Evolutionary conservation across 23 red algal genomes (phyloP), one percentile per base, ranked within the genome.

Genomic region (Chondrus crispus): DNA sequence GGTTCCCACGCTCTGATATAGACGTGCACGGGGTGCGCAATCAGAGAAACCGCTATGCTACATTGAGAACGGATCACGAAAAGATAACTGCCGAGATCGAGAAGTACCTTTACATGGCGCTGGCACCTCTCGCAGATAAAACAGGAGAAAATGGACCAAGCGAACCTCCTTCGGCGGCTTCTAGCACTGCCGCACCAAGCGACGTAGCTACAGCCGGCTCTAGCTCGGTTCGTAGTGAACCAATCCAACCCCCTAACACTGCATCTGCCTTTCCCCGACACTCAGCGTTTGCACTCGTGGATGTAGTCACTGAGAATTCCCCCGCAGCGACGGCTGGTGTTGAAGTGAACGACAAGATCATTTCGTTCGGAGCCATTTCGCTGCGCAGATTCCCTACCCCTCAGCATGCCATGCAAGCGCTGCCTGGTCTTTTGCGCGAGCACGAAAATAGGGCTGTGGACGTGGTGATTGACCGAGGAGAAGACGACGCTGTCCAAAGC

Each of bases 1-100:
- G 95, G 46, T 98, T 91, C 51, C 95, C 95, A 5, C 95, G 95
- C 55, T 40, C 81, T 7, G 95, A 98, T 68, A 82, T 93, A 73
- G 95, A 98, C 74, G 84, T 98, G 10, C 44, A 87, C 37, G 60
- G 42, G 38, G 52, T 95, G 10, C 92, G 95, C 37, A 78, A 46
- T 12, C 85, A 90, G 46, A 74, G 95, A 4, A 74, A 98, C n/a
- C 52, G 86, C 32, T 83, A 95, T 46, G 91, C 85, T 0, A 49
- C 62, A 19, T 18, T 98, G 7, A 91, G 82, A 49, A 98, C 72
- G 51, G 95, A 98, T 64, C 87, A 95, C 79, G 73, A 81, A 38
- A 46, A 3, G 11, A 49, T 98, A 38, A 90, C 87, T 11, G 62
- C 62, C 45, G 86, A 94, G 45, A 39, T 95, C 32, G 95, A 98